A percentile compares a stretch with the other conserved stretches of the same genome.
Conservation (phyloP, 179 eudicot genomes). For the Actinidia polygama region DNA sequence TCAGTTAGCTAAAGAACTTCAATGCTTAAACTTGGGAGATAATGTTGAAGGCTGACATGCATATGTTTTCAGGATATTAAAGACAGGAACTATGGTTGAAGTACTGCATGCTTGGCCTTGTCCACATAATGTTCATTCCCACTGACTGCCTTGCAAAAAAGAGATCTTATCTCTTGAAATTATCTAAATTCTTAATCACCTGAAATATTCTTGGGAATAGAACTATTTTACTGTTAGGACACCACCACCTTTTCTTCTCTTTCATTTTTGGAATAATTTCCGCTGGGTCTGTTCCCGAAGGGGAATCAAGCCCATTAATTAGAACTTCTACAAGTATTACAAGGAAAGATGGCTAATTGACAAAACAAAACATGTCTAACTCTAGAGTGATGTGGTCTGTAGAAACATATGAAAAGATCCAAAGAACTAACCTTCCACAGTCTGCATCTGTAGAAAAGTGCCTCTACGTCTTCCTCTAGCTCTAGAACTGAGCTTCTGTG, state of each 20-base stretch:
- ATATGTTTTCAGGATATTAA: no score
- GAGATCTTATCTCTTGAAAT: neutral
- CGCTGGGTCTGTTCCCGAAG: neutral
- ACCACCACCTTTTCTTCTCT: no score
- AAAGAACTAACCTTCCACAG: slow-evolving; percentile 54
- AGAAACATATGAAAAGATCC: neutral
- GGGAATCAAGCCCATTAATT: neutral
- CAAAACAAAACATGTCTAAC: neutral
- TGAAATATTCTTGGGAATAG: no score
- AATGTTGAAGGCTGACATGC: no score
- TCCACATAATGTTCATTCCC: no score
- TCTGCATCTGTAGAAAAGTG: slow-evolving; percentile 55
- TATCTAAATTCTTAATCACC: no score
- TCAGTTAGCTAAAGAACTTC: no score
- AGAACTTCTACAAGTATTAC: neutral
- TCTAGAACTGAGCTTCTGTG: slow-evolving; percentile 45
- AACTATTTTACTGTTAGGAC: no score
- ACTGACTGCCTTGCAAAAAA: neutral
- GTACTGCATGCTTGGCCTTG: no score
- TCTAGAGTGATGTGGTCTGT: neutral
- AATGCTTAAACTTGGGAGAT: no score
- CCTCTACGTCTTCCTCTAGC: slow-evolving; percentile 63
- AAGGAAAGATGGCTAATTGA: slow-evolving; percentile 5
- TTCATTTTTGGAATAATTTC: neutral
- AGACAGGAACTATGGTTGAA: neutral